phyloP scores from a whole-genome alignment of 192 early-diverging fungal genomes.

The Mortierella hygrophila region DNA sequence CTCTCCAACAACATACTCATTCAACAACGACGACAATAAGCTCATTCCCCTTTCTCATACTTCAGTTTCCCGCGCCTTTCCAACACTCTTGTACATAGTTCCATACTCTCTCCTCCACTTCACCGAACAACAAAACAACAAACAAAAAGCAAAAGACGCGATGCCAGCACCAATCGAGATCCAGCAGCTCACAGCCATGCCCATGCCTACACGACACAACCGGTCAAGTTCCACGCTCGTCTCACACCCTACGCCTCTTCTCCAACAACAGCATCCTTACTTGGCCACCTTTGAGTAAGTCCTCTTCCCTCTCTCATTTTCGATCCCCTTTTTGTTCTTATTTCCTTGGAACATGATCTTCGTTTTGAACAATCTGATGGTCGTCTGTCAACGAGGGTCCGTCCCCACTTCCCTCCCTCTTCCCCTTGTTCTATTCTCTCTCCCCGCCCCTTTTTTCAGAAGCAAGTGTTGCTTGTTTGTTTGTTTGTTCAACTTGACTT shows the following conservation, averaged over 20 bases:
- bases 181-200: not conserved
- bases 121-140: not conserved
- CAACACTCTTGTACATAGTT: not conserved
- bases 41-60: too few species aligned
- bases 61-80: too few species aligned
- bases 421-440: not conserved
- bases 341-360: not conserved
- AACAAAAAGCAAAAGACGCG: not conserved
- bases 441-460: not conserved
- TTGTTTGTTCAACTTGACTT: not conserved
- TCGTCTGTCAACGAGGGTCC: not conserved
- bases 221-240: not conserved
- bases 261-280: slow-evolving; percentile 5
- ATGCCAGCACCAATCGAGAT: slow-evolving; percentile 7
- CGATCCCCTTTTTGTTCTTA: not conserved
- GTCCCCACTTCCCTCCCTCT: not conserved
- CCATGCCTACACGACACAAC: not conserved
- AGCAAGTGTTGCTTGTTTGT: not conserved
- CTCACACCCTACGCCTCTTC: not conserved
- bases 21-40: too few species aligned
- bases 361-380: not conserved
- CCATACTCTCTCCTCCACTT: not conserved
- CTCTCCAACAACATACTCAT: too few species aligned
- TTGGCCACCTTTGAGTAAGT: slow-evolving; percentile 4
- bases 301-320: not conserved